Base-by-base conservation (phyloP, 116 monocot species). In the Phalaenopsis hybrid region DNA sequence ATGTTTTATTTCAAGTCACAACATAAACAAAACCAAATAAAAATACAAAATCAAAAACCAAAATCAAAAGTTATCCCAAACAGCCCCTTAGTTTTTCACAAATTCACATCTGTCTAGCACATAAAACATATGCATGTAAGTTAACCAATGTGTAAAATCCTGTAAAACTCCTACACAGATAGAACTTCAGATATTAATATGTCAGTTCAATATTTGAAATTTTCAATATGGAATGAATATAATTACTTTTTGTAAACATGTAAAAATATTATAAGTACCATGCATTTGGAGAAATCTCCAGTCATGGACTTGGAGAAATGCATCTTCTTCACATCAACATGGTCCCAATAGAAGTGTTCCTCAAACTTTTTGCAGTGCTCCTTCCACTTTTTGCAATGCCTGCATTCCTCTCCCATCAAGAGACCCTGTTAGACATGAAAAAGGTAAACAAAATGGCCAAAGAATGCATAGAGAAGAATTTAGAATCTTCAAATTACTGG, bases 271-370 rank as follows among this genome's bases (percentile, higher is more conserved):
- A 50, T 8, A 52, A 77, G 50, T 58, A 78, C 78, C 78, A 78
- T 57, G 16, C 33, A 52, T 8, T 5, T 50, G 17, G 57, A 78
- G 78, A 78, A 78, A 58, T 78, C 78, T 34, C 78, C 78, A 57
- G 33, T 57, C 41, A 78, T 78, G 31, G 18, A 25, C 57, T 78
- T 78, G 4, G 33, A 78, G 57, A 78, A 78, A 8, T 52, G 57
- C 58, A 78, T 58, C 34, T 8, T 57, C 52, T 31, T 57, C 50
- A 21, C 58, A 37, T 78, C 78, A 5, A 57, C 33, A 78, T 78
- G 78, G 33, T 78, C 57, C 78, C 78, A 78, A 20, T 78, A 78
- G 57, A 78, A 57, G 23, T 78, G 78, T 44, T 55, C 57, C 57
- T 34, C 78, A 50, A 49, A 77, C 77, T 50, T 77, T n/a, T 15